Percentiles rank a stretch among this genome's conserved stretches.
phyloP scores from a whole-genome alignment of 2,329 filamentous ascomycete genomes.

The Pseudogymnoascus sp. region DNA sequence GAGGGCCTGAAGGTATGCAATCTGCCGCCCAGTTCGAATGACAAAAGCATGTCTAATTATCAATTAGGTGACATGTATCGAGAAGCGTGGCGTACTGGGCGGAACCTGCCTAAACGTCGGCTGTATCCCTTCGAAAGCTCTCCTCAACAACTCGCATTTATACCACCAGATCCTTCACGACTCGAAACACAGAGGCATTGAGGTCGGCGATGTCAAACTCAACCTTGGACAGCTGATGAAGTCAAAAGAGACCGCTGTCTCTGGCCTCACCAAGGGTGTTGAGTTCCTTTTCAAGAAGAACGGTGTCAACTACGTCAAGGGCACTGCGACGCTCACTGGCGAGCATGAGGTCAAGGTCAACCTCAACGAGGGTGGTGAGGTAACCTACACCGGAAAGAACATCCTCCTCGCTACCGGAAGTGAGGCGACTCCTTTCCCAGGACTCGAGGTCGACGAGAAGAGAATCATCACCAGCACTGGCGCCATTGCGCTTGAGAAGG shows the following conservation, averaged over 20 bases:
- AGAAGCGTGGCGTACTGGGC: conserved; percentile 91
- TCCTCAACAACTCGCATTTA: conserved; percentile 98
- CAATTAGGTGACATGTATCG: conserved; percentile 82
- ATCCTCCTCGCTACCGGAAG: conserved; percentile 95
- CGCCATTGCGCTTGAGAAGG: conserved; percentile 78
- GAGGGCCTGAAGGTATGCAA: conserved; percentile 80
- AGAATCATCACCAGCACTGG: conserved; percentile 94
- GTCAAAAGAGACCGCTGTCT: conserved; percentile 89
- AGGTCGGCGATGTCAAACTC: conserved; percentile 93
- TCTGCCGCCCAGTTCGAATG: neutral
- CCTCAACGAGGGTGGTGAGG: conserved; percentile 86
- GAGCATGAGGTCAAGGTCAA: conserved; percentile 89
- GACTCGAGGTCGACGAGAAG: conserved; percentile 94
- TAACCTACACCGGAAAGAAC: conserved; percentile 83
- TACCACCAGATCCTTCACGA: conserved; percentile 97
- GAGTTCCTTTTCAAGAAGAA: conserved; percentile 99
- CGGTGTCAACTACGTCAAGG: conserved; percentile 96
- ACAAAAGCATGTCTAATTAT: conserved; percentile 15
- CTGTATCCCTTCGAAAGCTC: conserved; percentile 98
- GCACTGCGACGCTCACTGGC: conserved; percentile 76
- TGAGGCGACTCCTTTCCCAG: conserved; percentile 93
- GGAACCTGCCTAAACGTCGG: conserved; percentile 98
- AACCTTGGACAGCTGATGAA: conserved; percentile 97
- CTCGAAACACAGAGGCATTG: conserved; percentile 93
- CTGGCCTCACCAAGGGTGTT: conserved; percentile 87